phyloP scores from a whole-genome alignment of 257 asterid species.

The Solanum etuberosum region DNA sequence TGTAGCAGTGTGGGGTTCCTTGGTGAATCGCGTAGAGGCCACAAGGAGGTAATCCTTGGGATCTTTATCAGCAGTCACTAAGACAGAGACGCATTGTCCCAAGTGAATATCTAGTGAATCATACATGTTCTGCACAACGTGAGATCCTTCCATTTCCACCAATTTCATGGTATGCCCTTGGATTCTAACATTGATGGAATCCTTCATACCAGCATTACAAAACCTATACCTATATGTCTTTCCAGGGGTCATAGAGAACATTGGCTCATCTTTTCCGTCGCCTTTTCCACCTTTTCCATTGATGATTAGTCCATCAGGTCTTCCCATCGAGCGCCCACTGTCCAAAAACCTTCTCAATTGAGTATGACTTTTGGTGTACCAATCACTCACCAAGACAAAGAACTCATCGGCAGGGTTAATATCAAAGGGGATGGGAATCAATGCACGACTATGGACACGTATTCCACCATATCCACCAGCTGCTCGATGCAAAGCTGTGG shows the following conservation, averaged over 20 bases:
- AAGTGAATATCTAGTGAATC: constrained; percentile 48
- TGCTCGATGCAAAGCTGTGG: constrained; percentile 42
- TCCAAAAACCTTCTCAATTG: constrained; percentile 27
- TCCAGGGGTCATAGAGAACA: constrained; percentile 32
- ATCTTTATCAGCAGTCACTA: constrained; percentile 34
- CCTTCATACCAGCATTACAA: constrained; percentile 51
- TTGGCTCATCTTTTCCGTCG: constrained; percentile 22
- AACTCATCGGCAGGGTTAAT: constrained; percentile 29
- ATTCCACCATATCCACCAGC: constrained; percentile 53
- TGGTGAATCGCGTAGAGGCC: constrained; percentile 43
- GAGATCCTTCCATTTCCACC: constrained; percentile 6
- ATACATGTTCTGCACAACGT: constrained; percentile 37
- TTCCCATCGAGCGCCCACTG: constrained; percentile 22
- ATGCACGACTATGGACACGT: constrained; percentile 32
- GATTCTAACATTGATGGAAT: constrained; percentile 37
- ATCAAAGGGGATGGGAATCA: constrained; percentile 52
- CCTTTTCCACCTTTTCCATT: constrained; percentile 35
- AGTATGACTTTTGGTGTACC: constrained; percentile 43
- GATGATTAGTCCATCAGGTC: constrained; percentile 39
- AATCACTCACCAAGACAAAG: constrained; percentile 40
- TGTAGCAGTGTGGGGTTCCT: constrained; percentile 14
- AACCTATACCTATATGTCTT: constrained; percentile 44
- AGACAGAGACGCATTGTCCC: constrained; percentile 50
- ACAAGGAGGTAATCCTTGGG: constrained; percentile 49
- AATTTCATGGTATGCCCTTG: constrained; percentile 48